A percentile compares a stretch with the other conserved stretches of the same genome.
These are phyloP conservation scores for Flaveria sonorensis DNA, from an alignment of 129 eudicot species.

Conservation along the genomic window DNA sequence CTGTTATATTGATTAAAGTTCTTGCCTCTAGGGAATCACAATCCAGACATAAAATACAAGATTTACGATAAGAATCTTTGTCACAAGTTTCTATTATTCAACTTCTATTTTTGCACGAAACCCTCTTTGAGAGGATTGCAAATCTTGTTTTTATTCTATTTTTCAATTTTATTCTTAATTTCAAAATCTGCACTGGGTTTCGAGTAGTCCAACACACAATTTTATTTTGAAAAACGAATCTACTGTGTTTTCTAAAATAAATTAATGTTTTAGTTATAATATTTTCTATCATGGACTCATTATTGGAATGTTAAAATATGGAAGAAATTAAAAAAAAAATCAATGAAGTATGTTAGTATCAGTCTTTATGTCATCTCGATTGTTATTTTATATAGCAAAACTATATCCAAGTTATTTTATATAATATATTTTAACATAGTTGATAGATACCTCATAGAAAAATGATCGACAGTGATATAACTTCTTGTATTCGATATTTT, in stretches of 20 bases:
- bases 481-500: not conserved
- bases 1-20: not conserved
- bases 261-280: not conserved
- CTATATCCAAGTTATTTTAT: not conserved
- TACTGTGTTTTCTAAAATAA: not conserved
- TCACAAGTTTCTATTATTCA: constrained; percentile 30
- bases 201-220: constrained; percentile 35
- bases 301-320: not conserved
- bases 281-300: not conserved
- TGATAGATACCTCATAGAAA: not conserved
- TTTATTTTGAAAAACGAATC: constrained; percentile 20
- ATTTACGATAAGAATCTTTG: constrained; percentile 25
- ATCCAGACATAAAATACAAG: not conserved
- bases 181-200: constrained; percentile 19
- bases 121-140: constrained; percentile 24
- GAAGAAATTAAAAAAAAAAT: not conserved
- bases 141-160: constrained; percentile 29
- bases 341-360: not conserved
- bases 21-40: too few relatives aligned
- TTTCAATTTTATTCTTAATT: constrained; percentile 4
- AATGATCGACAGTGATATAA: not conserved
- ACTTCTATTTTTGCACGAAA: constrained; percentile 32
- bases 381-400: not conserved
- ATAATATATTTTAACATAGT: not conserved
- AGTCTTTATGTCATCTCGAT: not conserved